Evolutionary conservation across 2,329 filamentous ascomycete species (phyloP), one percentile per base, ranked within the genome.

Genomic region (Teratosphaeriaceae sp.): DNA sequence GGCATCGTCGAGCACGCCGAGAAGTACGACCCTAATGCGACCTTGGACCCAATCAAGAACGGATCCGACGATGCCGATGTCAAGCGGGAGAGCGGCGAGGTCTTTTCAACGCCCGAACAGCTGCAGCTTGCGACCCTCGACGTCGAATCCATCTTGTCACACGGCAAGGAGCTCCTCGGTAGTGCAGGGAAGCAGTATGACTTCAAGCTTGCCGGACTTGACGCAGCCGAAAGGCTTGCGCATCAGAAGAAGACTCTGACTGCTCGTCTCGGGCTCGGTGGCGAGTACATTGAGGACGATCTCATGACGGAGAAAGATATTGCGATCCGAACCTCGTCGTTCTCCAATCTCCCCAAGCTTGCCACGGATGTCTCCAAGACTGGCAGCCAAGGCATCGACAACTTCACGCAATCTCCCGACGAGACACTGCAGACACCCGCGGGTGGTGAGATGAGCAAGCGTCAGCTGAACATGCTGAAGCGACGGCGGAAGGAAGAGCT

Each of bases 391-490:
- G 42, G 33, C 29, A 50, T 51, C 15, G 57, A 59, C 30, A 44
- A 46, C 18, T 13, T 49, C 5, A 50, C 56, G 43, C 56, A 59
- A 22, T 61, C 58, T 15, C 59, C 59, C 1, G 59, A 62, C 7
- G 58, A 62, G 9, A 36, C 44, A 29, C 52, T 52, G 19, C 56
- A 53, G 29, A 59, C 57, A 3, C 56, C 57, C 19, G 55, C 51
- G n/a, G 57, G 49, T 23, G 59, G 53, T 31, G 74, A 76, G 2
- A 73, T 98, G 40, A 97, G 92, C 68, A 90, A 92, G 47, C 80
- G 92, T 31, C 92, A 98, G 59, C 78, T 96, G 16, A 98, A 98
- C 58, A 87, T 92, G 40, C 70, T 98, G 8, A 97, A 97, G 65
- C 80, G 92, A 33, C 96, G 97, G 62, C 81, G 88, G 33, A 98